A percentile compares a stretch with the other conserved stretches of the same genome.
These are phyloP conservation scores for Tolypocladium endophyticum DNA, from an alignment of 2,329 filamentous ascomycete species.

Conservation along the genomic window DNA sequence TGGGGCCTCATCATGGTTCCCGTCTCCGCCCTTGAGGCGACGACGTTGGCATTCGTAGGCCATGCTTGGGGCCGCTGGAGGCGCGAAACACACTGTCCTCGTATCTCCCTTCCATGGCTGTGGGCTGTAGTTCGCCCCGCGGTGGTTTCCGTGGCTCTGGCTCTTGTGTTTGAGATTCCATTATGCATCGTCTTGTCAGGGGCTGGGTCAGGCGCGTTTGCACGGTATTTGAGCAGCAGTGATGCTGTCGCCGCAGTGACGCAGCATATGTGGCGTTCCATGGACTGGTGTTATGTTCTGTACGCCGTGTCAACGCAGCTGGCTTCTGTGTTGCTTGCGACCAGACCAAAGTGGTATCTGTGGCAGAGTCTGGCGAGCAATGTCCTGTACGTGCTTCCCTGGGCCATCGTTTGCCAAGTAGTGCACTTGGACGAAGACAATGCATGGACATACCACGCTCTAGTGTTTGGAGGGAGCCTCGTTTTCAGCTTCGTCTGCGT, in stretches of 20 bases:
- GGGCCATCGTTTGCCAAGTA: conserved; percentile 52
- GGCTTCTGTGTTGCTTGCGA: conserved; percentile 53
- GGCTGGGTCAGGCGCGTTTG: conserved; percentile 49
- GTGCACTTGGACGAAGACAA: conserved; percentile 35
- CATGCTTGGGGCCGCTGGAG: conserved; percentile 49
- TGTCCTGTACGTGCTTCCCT: conserved; percentile 57
- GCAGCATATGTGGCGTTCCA: conserved; percentile 52
- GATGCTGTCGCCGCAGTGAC: conserved; percentile 48
- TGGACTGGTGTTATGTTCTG: conserved; percentile 60
- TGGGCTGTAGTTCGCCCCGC: conserved; percentile 39
- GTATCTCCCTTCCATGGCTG: conserved; percentile 7
- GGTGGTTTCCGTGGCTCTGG: conserved; percentile 38
- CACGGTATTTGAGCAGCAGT: conserved; percentile 48
- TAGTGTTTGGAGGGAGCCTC: conserved; percentile 58
- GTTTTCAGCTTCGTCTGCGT: conserved; percentile 56
- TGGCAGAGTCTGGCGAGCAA: conserved; percentile 58
- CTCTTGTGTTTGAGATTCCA: conserved; percentile 48
- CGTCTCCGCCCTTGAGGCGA: conserved; percentile 55
- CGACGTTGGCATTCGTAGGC: conserved; percentile 53
- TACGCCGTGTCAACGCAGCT: conserved; percentile 57
- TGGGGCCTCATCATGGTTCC: conserved; percentile 70
- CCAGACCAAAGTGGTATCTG: conserved; percentile 55
- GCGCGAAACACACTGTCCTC: conserved; percentile 17
- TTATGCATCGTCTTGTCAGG: conserved; percentile 52
- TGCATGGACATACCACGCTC: conserved; percentile 57